A percentile compares a stretch with the other conserved stretches of the same genome.
Conservation (phyloP, 371 early-diverging fungal genomes). For the Saksenaea vasiformis region DNA sequence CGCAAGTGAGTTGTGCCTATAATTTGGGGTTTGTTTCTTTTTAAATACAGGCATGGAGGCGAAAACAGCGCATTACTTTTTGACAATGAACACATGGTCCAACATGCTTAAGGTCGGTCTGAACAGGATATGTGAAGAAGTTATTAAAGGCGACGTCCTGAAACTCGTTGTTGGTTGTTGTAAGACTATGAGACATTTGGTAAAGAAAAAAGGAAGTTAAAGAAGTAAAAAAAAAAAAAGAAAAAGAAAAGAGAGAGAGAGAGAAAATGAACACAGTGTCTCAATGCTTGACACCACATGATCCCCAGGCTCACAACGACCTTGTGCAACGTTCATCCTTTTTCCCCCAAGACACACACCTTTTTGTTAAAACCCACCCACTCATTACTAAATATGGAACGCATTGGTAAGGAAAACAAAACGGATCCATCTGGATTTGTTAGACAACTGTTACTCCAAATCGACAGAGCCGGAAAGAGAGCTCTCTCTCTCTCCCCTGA, state of each 20-base stretch:
- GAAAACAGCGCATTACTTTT: not conserved
- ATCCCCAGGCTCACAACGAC: not conserved
- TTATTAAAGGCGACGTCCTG: not conserved
- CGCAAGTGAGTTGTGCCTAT: slow-evolving; percentile 1
- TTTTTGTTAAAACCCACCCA: too few species aligned
- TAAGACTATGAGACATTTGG: not conserved
- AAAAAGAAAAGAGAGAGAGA: not conserved
- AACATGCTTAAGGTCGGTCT: not conserved
- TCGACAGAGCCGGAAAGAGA: too few species aligned
- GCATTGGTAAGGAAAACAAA: too few species aligned
- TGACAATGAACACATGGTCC: not conserved
- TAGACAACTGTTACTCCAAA: too few species aligned
- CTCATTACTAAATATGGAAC: too few species aligned
- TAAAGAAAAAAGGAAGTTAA: not conserved
- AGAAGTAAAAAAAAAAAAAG: not conserved
- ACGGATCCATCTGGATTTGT: too few species aligned
- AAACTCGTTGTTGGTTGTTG: not conserved
- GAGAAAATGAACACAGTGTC: not conserved
- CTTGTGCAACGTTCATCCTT: not conserved
- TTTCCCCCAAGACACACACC: too few species aligned
- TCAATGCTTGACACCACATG: slow-evolving; percentile 4
- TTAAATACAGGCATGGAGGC: not conserved
- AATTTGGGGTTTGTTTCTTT: not conserved
- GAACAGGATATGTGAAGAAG: not conserved
- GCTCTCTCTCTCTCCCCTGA: too few species aligned